Percentiles rank a stretch among this genome's conserved stretches.
phyloP scores from a whole-genome alignment of 129 eudicot species.

The Pulicaria dysenterica region DNA sequence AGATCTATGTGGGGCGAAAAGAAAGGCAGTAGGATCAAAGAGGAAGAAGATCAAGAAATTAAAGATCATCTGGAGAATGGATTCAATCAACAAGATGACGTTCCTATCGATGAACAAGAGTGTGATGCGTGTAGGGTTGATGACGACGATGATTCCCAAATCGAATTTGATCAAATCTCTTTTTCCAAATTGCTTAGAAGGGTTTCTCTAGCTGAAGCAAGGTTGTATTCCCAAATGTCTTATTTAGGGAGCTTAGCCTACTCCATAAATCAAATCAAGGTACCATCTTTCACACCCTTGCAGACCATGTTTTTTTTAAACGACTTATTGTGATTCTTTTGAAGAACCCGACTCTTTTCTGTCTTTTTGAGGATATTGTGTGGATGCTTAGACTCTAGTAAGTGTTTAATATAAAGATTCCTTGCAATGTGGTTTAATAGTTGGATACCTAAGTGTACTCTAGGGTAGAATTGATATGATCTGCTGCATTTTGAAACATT shows the following conservation, averaged over 20 bases:
- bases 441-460: constrained; percentile 2
- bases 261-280: constrained; percentile 82
- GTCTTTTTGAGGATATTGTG: constrained; percentile 12
- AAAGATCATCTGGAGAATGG: constrained; percentile 22
- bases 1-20: constrained; percentile 56
- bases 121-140: constrained; percentile 53
- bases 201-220: constrained; percentile 80
- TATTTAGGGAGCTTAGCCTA: constrained; percentile 87
- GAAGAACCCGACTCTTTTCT: neutral
- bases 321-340: neutral
- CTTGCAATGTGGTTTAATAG: constrained; percentile 26
- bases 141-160: constrained; percentile 40
- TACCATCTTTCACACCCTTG: constrained; percentile 11
- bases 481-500: neutral
- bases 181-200: constrained; percentile 77
- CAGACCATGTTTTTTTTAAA: constrained; percentile 4
- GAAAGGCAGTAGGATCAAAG: constrained; percentile 14
- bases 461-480: neutral
- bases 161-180: constrained; percentile 59
- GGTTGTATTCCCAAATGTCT: constrained; percentile 80
- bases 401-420: neutral
- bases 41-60: constrained; percentile 28
- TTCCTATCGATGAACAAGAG: constrained; percentile 30
- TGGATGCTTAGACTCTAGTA: neutral
- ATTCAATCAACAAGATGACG: constrained; percentile 23